Evolutionary conservation across 192 early-diverging fungal genomes (phyloP), one percentile per base, ranked within the genome.

Genomic region (Coemansia umbellata): DNA sequence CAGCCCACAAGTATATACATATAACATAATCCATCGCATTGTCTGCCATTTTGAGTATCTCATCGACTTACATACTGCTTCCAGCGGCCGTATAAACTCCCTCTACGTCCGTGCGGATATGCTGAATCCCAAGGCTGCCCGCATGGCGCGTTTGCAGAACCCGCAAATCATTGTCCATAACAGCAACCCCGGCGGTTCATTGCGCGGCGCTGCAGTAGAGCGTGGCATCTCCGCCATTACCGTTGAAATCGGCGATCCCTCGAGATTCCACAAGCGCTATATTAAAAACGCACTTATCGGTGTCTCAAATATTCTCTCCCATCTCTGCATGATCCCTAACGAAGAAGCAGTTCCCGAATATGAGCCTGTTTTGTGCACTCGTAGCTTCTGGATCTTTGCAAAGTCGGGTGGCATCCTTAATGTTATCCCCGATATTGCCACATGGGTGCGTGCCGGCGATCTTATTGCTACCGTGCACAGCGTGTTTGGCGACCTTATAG

Each of bases 171-270:
- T 86, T 53, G 84, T 86, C 1, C 84, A 86, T 66, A 86, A 86
- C 55, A 81, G 81, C 17, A 79, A 74, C 5, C 78, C 80, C 9
- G 66, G 59, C 74, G 92, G 92, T n/a, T 88, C 92, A 0, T 69
- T 95, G 37, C 80, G 92, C 31, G 87, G 86, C 18, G 92, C 89
- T 1, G 88, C 88, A 6, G 82, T 80, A 66, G 68, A 81, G 44
- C 80, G 83, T 21, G 83, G 88, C 28, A 87, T 95, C 21, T 82
- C 81, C 14, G 89, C 92, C 10, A 93, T 95, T 31, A 93, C 91
- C 2, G 91, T 95, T 22, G 92, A 95, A 62, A 92, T 95, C 60
- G 92, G 92, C 40, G 87, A 95, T 52, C 92, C 92, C 13, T 83
- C 87, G 23, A 62, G 83, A 23, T 91, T 94, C 76, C 90, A 94